Base-by-base conservation (phyloP, 495 filamentous ascomycete genomes). In the Talaromyces liani region DNA sequence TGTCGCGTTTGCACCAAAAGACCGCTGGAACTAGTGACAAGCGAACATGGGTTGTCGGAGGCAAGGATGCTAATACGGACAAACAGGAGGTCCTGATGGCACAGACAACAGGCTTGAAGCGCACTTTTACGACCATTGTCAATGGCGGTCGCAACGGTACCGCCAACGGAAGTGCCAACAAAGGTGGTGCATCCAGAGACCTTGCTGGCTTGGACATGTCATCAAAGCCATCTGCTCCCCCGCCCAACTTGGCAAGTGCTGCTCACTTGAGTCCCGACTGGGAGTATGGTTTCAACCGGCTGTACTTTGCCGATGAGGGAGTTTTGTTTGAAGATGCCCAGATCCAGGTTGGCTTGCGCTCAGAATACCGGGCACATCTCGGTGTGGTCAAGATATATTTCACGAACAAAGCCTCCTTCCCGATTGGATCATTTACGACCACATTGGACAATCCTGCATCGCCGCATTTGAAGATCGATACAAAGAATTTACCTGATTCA, bases 361-460 rank as follows among this genome's bases (percentile, higher is more conserved):
- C 91, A 4, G 95, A 99, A 73, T 99, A 96, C 71, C 90, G 95
- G 62, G 90, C 84, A 18, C 89, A 96, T 66, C 88, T 96, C 81
- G 95, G 94, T 58, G 96, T 93, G 65, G 80, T 99, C 49, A 97
- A 98, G 69, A 77, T 97, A 58, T 97, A 97, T 74, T 93, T 98
- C 71, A 89, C 88, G 45, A 98, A 98, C 76, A 97, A 96, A 74
- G 91, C 91, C 2, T 85, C 91, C 0, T 87, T 87, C 60, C 76
- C 89, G 2, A 88, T 98, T 60, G 86, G 84, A 65, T 94, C 91
- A 6, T 91, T 99, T 75, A 98, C 94, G 0, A 96, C 94, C 1
- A 98, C 95, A 0, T 75, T 97, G 20, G 92, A 97, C 71, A 93
- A 96, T 69, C 84, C 80, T 16, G 80, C 85, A 12, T 81, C 92